Evolutionary conservation across 78 protist species (phyloP), one percentile per base, ranked within the genome.

Genomic region (Goniomonas avonlea): DNA sequence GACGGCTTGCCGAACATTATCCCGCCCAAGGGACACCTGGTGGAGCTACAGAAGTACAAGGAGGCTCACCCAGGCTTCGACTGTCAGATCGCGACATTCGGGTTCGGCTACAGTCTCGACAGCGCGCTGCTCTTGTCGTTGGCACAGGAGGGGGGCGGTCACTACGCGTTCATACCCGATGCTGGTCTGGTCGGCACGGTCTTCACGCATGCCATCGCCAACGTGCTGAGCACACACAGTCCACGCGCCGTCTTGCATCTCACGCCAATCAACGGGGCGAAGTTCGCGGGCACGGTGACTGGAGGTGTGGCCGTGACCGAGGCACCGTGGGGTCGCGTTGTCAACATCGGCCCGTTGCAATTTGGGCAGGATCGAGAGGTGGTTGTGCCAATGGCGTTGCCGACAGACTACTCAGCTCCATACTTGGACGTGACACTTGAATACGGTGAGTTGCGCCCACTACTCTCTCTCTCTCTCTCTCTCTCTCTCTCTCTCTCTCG

Each of bases 51-150:
- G 25, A 3, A n/a, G 39, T 87, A 82, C 86, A 8, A 35, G 32
- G 89, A 84, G 5, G 5, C 73, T 40, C 13, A 80, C 69, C 74
- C 65, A 45, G 40, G 56, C 7, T 0, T 23, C 9, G 65, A 29
- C 38, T 23, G 23, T 15, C 27, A 32, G 58, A 20, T 87, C 25
- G 39, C 25, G 78, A 85, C 91, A 23, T 88, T 88, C 43, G 91
- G 91, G 29, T 88, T 88, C 45, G 91, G 91, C 37, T 84, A 88
- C 78, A 29, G 21, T 43, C 79, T 86, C 39, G 85, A 85, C 85
- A 80, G 82, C 68, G 31, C 13, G 34, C 85, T 86, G 41, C 87
- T 86, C 27, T 18, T 31, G 58, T 55, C 63, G 32, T 3, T 86
- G 34, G 83, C 90, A 2, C 58, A 40, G 47, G 63, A 18, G 18